Evolutionary conservation across 331 rosid species (phyloP).

Genomic region (Rhamnella rubrinervis): DNA sequence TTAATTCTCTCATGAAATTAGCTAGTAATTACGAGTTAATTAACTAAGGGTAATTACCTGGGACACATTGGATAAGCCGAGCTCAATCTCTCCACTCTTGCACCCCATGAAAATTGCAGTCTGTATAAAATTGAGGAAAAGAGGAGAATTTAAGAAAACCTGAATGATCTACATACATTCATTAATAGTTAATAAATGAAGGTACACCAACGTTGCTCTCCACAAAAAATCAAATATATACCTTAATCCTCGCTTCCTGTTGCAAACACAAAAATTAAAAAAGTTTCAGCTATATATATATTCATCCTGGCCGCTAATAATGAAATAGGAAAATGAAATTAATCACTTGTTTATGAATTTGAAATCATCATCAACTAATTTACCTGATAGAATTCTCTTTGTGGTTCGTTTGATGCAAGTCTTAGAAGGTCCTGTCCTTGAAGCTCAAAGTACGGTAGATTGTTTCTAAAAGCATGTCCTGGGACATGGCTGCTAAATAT

Average conservation of each 20-base stretch:
- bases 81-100: conserved; percentile 80
- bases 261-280: conserved; percentile 8
- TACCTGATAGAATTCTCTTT: conserved; percentile 64
- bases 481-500: conserved; percentile 53
- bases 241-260: conserved; percentile 94
- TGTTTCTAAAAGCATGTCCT: conserved; percentile 69
- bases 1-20: too few species aligned
- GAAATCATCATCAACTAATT: not conserved
- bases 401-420: conserved; percentile 47
- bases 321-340: too few species aligned
- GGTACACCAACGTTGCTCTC: not conserved
- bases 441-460: conserved; percentile 45
- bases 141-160: not conserved
- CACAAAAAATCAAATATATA: conserved; percentile 9
- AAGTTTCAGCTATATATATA: not conserved
- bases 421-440: conserved; percentile 56
- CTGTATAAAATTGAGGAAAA: conserved; percentile 27
- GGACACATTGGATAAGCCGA: conserved; percentile 65
- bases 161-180: not conserved
- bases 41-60: conserved; percentile 37
- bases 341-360: too few species aligned
- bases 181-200: too few species aligned
- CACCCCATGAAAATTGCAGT: conserved; percentile 81
- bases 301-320: too few species aligned
- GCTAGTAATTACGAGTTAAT: too few species aligned